These are phyloP conservation scores for Trypanosoma theileri DNA, from an alignment of 208 protist genomes.

Conservation along the genomic window DNA sequence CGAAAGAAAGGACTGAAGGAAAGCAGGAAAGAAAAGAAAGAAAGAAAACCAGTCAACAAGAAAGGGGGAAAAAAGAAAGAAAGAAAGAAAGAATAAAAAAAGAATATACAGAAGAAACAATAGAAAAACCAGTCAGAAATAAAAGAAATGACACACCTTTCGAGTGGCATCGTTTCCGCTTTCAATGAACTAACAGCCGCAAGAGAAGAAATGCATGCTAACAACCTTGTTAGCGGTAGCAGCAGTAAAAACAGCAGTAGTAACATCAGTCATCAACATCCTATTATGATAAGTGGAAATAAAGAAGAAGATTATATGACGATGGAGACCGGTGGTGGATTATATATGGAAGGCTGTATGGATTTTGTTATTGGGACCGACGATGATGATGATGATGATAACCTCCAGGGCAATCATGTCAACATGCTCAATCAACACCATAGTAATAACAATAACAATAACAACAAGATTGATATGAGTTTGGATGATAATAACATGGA, in stretches of 20 bases:
- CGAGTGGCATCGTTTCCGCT: neutral
- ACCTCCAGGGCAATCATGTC: neutral
- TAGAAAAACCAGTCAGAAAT: neutral
- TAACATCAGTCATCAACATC: neutral
- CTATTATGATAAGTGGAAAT: neutral
- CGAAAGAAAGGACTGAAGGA: neutral
- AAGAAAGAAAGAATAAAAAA: slow-evolving; percentile 2
- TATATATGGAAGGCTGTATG: slow-evolving; percentile 15
- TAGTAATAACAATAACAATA: too few species aligned
- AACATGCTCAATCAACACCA: too few species aligned
- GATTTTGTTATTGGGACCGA: slow-evolving; percentile 10
- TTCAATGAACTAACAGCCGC: neutral
- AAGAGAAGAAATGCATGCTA: neutral
- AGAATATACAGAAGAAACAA: slow-evolving; percentile 8
- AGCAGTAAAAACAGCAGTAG: neutral
- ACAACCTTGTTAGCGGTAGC: neutral
- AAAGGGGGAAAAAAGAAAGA: neutral
- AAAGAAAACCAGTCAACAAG: neutral
- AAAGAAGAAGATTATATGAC: neutral
- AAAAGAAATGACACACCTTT: slow-evolving; percentile 23
- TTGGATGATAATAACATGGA: too few species aligned
- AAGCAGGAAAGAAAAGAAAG: slow-evolving; percentile 1
- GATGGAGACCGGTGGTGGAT: neutral
- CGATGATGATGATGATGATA: slow-evolving; percentile 11
- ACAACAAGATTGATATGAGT: too few species aligned